Conservation (phyloP, 257 asterid genomes). For the Petrea volubilis region DNA sequence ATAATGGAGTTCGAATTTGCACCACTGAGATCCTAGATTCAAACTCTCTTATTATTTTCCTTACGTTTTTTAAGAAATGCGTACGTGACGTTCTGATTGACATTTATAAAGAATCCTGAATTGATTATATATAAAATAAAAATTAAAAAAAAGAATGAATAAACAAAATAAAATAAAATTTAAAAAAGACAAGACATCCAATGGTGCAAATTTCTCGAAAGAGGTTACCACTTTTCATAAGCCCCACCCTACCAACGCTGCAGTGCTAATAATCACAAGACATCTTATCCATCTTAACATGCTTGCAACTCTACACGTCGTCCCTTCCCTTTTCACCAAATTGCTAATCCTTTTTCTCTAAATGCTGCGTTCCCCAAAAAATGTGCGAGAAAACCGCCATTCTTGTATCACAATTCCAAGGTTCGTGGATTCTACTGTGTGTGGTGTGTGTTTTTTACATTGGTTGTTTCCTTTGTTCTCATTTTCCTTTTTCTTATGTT, state of each 20-base stretch:
- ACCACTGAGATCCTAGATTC: no score
- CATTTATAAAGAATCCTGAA: no score
- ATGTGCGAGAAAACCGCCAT: constrained; percentile 25
- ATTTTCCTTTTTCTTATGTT: neutral
- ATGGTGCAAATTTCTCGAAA: neutral
- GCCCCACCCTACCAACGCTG: constrained; percentile 56
- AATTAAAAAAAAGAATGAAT: no score
- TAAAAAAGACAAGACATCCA: neutral
- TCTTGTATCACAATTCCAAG: constrained; percentile 29
- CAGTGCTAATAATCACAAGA: constrained; percentile 40
- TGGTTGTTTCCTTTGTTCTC: neutral
- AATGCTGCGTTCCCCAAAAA: constrained; percentile 3
- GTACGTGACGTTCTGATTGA: no score
- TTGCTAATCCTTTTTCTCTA: neutral
- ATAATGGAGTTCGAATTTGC: no score
- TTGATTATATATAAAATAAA: no score
- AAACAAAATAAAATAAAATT: neutral
- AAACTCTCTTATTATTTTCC: no score
- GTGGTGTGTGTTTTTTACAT: neutral
- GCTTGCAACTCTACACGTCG: constrained; percentile 44
- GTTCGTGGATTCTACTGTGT: constrained; percentile 19
- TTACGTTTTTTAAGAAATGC: no score
- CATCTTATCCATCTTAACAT: constrained; percentile 44
- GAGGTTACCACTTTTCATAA: neutral
- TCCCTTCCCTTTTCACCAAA: constrained; percentile 4